A percentile compares a stretch with the other conserved stretches of the same genome.
phyloP scores from a whole-genome alignment of 345 rosid species.

The Arabidopsis thaliana region TAIR10.1 NC_003074.8:10068501-10069000 shows the following conservation, averaged over 20 bases:
- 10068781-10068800: conserved; percentile 45
- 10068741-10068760: conserved; percentile 72
- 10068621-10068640: conserved; percentile 70
- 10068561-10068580: conserved; percentile 58
- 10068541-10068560: conserved; percentile 60
- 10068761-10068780: conserved; percentile 51
- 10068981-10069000: conserved; percentile 84
- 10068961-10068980: conserved; percentile 77
- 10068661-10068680: conserved; percentile 72
- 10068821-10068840: conserved; percentile 61
- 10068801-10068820: conserved; percentile 52
- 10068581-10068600: conserved; percentile 62
- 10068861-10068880: conserved; percentile 57
- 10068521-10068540: conserved; percentile 69
- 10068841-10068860: conserved; percentile 47
- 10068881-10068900: conserved; percentile 62
- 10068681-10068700: conserved; percentile 66
- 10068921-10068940: conserved; percentile 59
- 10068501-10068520: conserved; percentile 71
- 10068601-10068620: conserved; percentile 64
- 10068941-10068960: conserved; percentile 80
- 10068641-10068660: conserved; percentile 61
- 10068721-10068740: conserved; percentile 59
- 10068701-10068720: conserved; percentile 57
- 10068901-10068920: conserved; percentile 50